Base-by-base conservation (phyloP, 805 yeast species). In the Candida qinlingensis region DNA sequence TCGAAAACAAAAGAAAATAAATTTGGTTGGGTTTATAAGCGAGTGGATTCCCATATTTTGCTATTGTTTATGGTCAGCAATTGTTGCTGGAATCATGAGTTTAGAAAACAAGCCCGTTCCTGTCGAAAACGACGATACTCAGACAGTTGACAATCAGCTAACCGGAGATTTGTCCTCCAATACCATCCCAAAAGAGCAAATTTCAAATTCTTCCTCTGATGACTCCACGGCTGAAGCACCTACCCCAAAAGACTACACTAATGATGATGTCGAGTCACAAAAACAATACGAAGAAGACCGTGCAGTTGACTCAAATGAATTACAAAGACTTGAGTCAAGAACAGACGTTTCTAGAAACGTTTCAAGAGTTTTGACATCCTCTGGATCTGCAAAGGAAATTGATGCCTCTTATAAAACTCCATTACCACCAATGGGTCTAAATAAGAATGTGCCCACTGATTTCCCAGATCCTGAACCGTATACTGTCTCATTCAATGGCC, bases 401-500 rank as follows among this genome's bases (percentile, higher is more conserved):
- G 62, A 68, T 31, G 58, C 61, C 12, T 61, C 66, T 44, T 62
- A 60, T 6, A 64, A 64, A n/a, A 55, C 68, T 3, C 71, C 75
- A 6, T 56, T 76, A 27, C 81, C 81, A 13, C 64, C 69, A 30
- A 85, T 86, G 90, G 94, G 94, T 39, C 81, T 77, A 7, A 80
- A 73, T 33, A 75, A 84, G 62, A 74, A 71, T 5, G 6, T 54
- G 5, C 63, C 63, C 26, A 49, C 37, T 25, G 57, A 53, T 4
- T 83, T 70, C 55, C 92, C 92, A 6, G 82, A 87, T 7, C 46
- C 70, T 28, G 71, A 83, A 44, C 85, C 85, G 0, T 89, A 81
- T 61, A 73, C 79, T 9, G 96, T 89, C 7, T 75, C 83, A 3
- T 88, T 74, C 59, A 85, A 85, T 60, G 96, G 96, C 0, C 83